Evolutionary conservation across 306 rosid species (phyloP), one percentile per base, ranked within the genome.

Genomic region (Astragalus glycyphyllos): DNA sequence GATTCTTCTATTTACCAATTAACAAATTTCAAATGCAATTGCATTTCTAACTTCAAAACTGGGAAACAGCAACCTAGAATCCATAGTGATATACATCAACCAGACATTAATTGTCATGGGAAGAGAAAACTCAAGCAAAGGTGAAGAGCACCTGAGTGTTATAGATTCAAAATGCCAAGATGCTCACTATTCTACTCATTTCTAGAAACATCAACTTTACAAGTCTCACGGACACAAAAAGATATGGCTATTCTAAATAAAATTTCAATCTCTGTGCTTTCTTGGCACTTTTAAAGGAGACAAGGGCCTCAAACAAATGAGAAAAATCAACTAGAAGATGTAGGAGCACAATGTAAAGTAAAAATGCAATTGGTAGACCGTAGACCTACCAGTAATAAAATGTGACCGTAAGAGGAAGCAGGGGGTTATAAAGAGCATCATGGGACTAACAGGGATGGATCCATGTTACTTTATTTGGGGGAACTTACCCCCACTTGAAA

Each of bases 21-120:
- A 61, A 59, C 32, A 58, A 55, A 72, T 29, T 42, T 58, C 59
- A 72, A 72, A 76, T 40, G 38, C 15, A 35, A 56, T 35, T 17
- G 13, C 23, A 41, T 51, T 20, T 48, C 62, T 49, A 77, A 56
- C 72, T 63, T 41, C 10, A 32, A 38, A 50, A 60, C 26, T 51
- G 50, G 14, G 42, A 69, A 60, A 41, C 64, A 47, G 35, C 45
- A 75, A 50, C 15, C n/a, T n/a, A n/a, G n/a, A 58, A 66, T 47
- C 47, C n/a, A n/a, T 20, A 3, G 49, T 59, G 32, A 59, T 49
- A 48, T 49, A 16, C 45, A 45, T 77, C 67, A 77, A n/a, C 60
- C 72, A 77, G n/a, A 62, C 41, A 51, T 37, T 29, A 76, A 23
- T 7, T 29, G 7, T 35, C 49, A 55, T 20, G 58, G 68, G 46